Evolutionary conservation across 176 grass and related monocot species (phyloP), one percentile per base, ranked within the genome.

Genomic region (Melocanna baccifera): DNA sequence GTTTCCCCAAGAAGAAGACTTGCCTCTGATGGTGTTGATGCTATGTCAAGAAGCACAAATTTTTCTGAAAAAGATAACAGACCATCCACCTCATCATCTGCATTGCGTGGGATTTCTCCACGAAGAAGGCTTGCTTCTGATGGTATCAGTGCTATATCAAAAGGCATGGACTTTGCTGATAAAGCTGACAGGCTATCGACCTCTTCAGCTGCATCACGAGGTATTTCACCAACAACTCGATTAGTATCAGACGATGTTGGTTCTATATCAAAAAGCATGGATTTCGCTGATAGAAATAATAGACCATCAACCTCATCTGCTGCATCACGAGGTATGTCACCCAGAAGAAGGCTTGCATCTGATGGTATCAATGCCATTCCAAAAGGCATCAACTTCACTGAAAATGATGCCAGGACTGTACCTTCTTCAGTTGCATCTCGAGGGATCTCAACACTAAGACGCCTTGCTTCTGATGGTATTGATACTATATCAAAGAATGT

Each of bases 1-100:
- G 2, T 91, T 83, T 91, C 84, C 64, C 89, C 89, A 69, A 87
- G 89, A 82, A 87, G 85, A 73, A 73, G 80, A 69, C 84, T 87
- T 75, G 68, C 85, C 41, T 87, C 85, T 43, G 89, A 91, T 87
- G 85, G 50, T 55, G 69, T 90, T 12, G 74, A 90, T 53, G 10
- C 42, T 62, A 62, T 87, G 55, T 56, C 32, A 69, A 89, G 82
- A 65, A 84, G 51, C 75, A 46, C 59, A 0, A 51, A 69, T 53
- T 69, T 91, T 74, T 45, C 85, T 87, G 85, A 83, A 52, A 91
- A 91, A 73, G 75, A 84, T 69, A 83, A 61, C 62, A 80, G 80
- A 53, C 80, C 85, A 61, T 73, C 80, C 80, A 87, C 89, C 30
- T 77, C 79, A 28, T 87, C 75, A 62, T 75, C 80, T 79, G 64